A percentile compares a stretch with the other conserved stretches of the same genome.
These are phyloP conservation scores for Penicillium polonicum DNA, from an alignment of 2,329 filamentous ascomycete genomes.

Conservation along the genomic window DNA sequence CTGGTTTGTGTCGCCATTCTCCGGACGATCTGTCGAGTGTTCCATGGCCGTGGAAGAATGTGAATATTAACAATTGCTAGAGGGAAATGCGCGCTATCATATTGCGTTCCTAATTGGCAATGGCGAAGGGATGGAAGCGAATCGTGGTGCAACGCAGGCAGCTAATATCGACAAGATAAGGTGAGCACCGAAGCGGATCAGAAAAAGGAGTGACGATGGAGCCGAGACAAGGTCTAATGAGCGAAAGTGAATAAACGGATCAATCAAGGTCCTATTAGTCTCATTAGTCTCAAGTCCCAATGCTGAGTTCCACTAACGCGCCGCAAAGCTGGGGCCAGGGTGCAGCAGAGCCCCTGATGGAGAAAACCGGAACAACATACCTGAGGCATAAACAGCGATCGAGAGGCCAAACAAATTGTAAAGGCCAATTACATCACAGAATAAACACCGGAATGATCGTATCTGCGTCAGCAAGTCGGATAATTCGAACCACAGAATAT, in stretches of 20 bases:
- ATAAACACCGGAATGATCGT: slow-evolving; percentile 7
- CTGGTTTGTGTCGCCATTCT: slow-evolving; percentile 43
- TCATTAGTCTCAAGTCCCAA: slow-evolving; percentile 9
- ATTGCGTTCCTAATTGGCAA: slow-evolving; percentile 12
- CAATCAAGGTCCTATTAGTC: slow-evolving; percentile 5
- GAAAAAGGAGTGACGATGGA: slow-evolving; percentile 15
- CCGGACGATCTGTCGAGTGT: slow-evolving; percentile 27
- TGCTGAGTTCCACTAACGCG: slow-evolving; percentile 6
- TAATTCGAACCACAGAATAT: slow-evolving; percentile 3
- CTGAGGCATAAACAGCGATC: slow-evolving; percentile 9
- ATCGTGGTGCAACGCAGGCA: slow-evolving; percentile 2
- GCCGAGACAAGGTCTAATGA: slow-evolving; percentile 4
- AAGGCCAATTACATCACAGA: slow-evolving; percentile 20
- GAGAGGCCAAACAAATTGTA: slow-evolving; percentile 6
- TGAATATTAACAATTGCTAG: slow-evolving; percentile 13
- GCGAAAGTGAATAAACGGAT: slow-evolving; percentile 10
- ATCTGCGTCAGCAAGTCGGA: slow-evolving; percentile 4
- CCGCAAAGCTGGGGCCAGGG: slow-evolving; percentile 12
- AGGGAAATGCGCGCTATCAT: slow-evolving; percentile 24
- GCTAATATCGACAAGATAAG: slow-evolving; percentile 1
- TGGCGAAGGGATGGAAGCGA: slow-evolving; percentile 4
- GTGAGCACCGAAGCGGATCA: not conserved
- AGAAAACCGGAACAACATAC: slow-evolving; percentile 12
- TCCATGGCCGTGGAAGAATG: slow-evolving; percentile 22
- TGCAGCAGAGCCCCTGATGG: slow-evolving; percentile 20